These are phyloP conservation scores for Geoglossum cookeanum DNA, from an alignment of 2,329 filamentous ascomycete genomes.

Conservation along the genomic window DNA sequence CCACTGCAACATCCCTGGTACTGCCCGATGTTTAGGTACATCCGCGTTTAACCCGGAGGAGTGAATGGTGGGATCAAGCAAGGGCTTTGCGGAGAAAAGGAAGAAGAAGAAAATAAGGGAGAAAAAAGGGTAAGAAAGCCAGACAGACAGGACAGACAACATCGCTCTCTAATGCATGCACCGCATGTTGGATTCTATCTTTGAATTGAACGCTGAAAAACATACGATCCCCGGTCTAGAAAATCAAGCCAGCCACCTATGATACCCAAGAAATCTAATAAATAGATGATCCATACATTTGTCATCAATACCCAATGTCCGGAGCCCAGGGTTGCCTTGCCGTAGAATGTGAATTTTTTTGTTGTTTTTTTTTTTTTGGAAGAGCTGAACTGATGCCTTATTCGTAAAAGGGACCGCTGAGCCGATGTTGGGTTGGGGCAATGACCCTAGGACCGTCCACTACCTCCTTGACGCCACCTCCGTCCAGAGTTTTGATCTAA, in stretches of 20 bases:
- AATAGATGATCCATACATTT: neutral
- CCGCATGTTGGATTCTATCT: neutral
- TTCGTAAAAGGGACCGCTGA: too few species aligned
- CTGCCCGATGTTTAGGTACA: neutral
- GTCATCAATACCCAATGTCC: too few species aligned
- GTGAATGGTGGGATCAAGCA: neutral
- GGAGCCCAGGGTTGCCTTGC: neutral
- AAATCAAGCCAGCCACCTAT: neutral
- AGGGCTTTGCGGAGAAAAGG: neutral
- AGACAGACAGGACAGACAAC: neutral
- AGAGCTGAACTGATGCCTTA: neutral
- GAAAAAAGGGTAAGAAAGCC: too few species aligned
- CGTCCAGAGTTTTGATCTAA: neutral
- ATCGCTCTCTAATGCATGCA: neutral
- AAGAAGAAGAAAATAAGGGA: neutral
- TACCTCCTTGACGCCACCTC: neutral
- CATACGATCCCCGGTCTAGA: too few species aligned
- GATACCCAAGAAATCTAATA: neutral
- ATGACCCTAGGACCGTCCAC: neutral
- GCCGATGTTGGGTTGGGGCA: neutral
- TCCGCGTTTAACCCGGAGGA: neutral
- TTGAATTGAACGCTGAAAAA: neutral
- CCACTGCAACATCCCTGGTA: too few species aligned
- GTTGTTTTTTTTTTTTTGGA: neutral
- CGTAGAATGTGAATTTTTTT: neutral